Evolutionary conservation across 2,329 filamentous ascomycete genomes (phyloP), one percentile per base, ranked within the genome.

Genomic region (Thelonectria discophora): DNA sequence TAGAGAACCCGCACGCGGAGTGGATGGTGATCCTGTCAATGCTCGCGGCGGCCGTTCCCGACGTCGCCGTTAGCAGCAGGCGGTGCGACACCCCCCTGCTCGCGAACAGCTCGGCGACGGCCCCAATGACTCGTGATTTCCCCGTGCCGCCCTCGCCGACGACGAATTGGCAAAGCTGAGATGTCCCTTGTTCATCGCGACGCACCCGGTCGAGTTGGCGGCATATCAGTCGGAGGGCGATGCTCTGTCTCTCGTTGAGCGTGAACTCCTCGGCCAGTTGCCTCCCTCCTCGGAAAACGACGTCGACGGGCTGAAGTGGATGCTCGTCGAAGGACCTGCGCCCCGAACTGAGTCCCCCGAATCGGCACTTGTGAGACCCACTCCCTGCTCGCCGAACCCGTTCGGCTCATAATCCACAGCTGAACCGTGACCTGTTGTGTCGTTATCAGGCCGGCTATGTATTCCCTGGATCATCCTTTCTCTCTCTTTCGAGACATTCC

Each of bases 391-490:
- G 3, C 58, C 48, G 52, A 52, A 52, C 0, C 58, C 58, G 7
- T 27, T 42, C 11, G 50, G 10, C 34, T 43, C 45, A n/a, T n/a
- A 21, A 2, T 32, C 15, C 32, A 50, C 2, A 27, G 48, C 55
- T 40, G 47, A 21, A 20, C 34, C 21, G 42, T 27, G 55, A 12
- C 48, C 18, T 34, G 32, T 34, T 3, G 12, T 5, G 32, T 11
- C 8, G 12, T 34, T 34, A 5, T 34, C 32, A 21, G 18, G 8
- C 5, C 10, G 3, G n/a, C 11, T 46, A 9, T 53, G 50, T 18
- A 62, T 50, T 11, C 55, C 56, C 40, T 62, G 59, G 15, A 65
- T 65, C 27, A 42, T 48, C 48, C 21, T 52, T 30, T 56, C 60
- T 15, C 12, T 20, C 48, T 62, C 55, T 5, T 21, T 56, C 2